Conservation (phyloP, 1,139 yeast genomes). For the Geotrichum bryndzae region DNA sequence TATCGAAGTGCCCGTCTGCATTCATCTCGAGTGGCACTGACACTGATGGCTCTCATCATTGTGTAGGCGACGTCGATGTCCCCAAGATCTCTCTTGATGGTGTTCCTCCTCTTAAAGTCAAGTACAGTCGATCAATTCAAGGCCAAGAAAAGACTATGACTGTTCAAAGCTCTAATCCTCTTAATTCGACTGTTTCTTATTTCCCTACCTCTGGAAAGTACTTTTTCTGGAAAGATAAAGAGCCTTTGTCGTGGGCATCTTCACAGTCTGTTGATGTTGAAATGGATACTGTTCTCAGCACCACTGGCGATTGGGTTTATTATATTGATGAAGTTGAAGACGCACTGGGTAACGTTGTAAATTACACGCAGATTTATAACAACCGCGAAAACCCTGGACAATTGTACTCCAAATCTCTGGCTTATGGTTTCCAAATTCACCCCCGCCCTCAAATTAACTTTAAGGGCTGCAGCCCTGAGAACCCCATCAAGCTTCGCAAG, state of each 20-base stretch:
- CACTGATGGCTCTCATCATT: conserved; percentile 42
- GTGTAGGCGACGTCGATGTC: conserved; percentile 56
- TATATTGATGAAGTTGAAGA: conserved; percentile 64
- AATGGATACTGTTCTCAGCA: conserved; percentile 43
- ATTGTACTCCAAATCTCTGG: conserved; percentile 23
- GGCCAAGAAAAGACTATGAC: conserved; percentile 39
- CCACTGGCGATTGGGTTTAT: conserved; percentile 58
- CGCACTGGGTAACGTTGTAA: conserved; percentile 63
- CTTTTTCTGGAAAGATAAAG: conserved; percentile 34
- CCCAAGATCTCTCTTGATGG: conserved; percentile 59
- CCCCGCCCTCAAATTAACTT: conserved; percentile 51
- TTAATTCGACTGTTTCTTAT: conserved; percentile 18
- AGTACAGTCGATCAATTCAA: conserved; percentile 54
- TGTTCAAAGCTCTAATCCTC: conserved; percentile 46
- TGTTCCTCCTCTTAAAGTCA: conserved; percentile 66
- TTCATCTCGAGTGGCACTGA: conserved; percentile 36
- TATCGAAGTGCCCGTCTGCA: conserved; percentile 76
- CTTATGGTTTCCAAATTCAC: conserved; percentile 56
- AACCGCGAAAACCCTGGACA: conserved; percentile 30
- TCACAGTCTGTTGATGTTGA: conserved; percentile 45
- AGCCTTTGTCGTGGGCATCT: conserved; percentile 49
- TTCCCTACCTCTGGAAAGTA: conserved; percentile 16
- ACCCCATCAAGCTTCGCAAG: conserved; percentile 32
- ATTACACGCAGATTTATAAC: conserved; percentile 41
- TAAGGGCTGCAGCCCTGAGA: conserved; percentile 32